Evolutionary conservation across 768 basidiomycete genomes (phyloP), one percentile per base, ranked within the genome.

Genomic region (Lepiota subincarnata): DNA sequence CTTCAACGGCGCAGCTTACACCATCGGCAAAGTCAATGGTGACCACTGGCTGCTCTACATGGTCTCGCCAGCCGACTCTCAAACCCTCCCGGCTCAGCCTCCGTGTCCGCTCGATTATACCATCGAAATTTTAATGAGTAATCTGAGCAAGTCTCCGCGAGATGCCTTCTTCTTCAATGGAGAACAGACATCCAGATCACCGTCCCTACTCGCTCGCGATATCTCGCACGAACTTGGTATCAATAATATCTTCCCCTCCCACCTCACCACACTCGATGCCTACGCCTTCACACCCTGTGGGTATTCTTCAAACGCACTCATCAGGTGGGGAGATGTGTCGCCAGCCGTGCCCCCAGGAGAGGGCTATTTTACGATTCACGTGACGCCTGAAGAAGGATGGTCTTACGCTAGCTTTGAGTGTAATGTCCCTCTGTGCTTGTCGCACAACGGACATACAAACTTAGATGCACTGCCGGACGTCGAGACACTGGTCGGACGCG

Each of bases 391-490:
- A 69, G 86, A 90, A 62, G 96, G 91, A 52, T 98, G 93, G 89
- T 97, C 94, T 42, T 99, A 97, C 69, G 97, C 97, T 58, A 92
- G 89, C 63, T 98, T 99, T 74, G 97, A 99, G 71, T 96, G 92
- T 74, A 99, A 99, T 70, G 83, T 97, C n/a, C 92, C 92, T 3
- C 73, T 87, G 40, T 66, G 68, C 22, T 68, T 73, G 13, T 71
- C 71, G 51, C 64, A 66, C 57, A 51, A 63, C 55, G 43, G 64
- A 66, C 35, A 60, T 67, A 46, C 67, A 64, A 43, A 48, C 26
- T 16, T 37, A 34, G 48, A 19, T 36, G 41, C 40, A 20, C 79
- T 89, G 38, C 93, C 92, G 22, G 86, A 92, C 68, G 73, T 98
- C 41, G 75, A 81, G 61, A 84, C 85, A 14, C 83, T 98, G 53